Evolutionary conservation across 352 stramenopile genomes (phyloP).

Genomic region (Pythium folliculosum): DNA sequence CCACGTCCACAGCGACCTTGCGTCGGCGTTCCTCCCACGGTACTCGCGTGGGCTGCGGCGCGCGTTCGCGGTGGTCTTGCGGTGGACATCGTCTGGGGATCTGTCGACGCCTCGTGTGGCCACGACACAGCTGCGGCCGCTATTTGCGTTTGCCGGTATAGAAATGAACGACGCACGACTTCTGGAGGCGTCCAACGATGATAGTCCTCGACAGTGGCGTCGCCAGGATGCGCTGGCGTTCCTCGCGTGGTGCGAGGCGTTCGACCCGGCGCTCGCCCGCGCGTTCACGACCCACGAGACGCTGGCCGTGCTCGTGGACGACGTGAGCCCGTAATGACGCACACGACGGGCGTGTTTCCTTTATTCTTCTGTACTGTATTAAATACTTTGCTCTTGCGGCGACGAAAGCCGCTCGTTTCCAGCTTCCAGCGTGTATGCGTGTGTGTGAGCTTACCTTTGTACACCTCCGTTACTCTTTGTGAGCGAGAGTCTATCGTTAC

Average conservation of each 20-base stretch:
- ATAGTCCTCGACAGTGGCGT: not conserved
- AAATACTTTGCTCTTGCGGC: not conserved
- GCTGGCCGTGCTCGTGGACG: constrained; percentile 37
- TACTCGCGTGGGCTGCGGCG: constrained; percentile 46
- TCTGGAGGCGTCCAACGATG: not conserved
- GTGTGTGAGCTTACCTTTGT: no score
- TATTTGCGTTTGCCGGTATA: constrained; percentile 4
- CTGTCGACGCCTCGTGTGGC: not conserved
- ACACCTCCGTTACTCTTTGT: no score
- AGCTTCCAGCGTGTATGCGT: not conserved
- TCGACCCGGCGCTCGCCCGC: constrained; percentile 27
- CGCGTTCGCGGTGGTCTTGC: constrained; percentile 33
- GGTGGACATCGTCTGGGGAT: constrained; percentile 6
- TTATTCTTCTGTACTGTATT: constrained; percentile 5
- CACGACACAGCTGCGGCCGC: not conserved
- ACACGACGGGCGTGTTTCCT: not conserved
- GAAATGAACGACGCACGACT: not conserved
- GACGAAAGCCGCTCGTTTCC: not conserved
- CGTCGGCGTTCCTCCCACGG: constrained; percentile 32
- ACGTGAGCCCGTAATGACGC: not conserved
- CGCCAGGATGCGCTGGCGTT: constrained; percentile 24
- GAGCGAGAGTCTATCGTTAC: no score
- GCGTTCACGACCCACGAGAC: constrained; percentile 50
- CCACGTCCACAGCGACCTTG: constrained; percentile 35
- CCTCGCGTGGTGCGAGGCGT: constrained; percentile 36